Evolutionary conservation across 2,329 filamentous ascomycete species (phyloP).

Genomic region (Neurospora sp.): DNA sequence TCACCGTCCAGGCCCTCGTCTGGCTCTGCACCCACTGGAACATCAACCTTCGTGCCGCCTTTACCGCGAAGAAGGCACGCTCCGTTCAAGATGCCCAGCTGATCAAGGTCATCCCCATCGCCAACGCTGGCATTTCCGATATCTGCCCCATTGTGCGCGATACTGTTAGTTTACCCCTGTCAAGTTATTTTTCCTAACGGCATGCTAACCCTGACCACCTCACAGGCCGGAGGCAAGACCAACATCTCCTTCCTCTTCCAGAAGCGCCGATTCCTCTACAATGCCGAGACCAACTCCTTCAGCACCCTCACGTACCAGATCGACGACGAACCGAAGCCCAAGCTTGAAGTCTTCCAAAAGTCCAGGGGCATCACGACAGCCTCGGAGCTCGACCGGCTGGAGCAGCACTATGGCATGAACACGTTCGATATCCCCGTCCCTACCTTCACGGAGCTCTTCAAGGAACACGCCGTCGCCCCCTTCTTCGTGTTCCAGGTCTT

Average conservation of each 20-base stretch:
- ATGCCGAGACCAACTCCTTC: slow-evolving; percentile 62
- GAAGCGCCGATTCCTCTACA: slow-evolving; percentile 90
- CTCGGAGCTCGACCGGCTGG: slow-evolving; percentile 67
- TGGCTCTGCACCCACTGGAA: slow-evolving; percentile 99
- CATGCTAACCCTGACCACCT: slow-evolving; percentile 2
- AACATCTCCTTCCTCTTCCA: slow-evolving; percentile 91
- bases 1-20: slow-evolving; percentile 76
- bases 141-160: slow-evolving; percentile 77
- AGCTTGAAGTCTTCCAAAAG: slow-evolving; percentile 66
- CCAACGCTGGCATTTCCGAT: slow-evolving; percentile 81
- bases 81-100: slow-evolving; percentile 64
- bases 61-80: slow-evolving; percentile 65
- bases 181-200: background rate
- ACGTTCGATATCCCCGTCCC: slow-evolving; percentile 97
- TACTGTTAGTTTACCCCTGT: slow-evolving; percentile 34
- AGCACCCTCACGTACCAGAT: slow-evolving; percentile 73
- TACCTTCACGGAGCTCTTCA: slow-evolving; percentile 89
- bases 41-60: slow-evolving; percentile 71
- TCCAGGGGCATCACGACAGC: slow-evolving; percentile 64
- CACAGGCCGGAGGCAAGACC: slow-evolving; percentile 57
- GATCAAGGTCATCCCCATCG: slow-evolving; percentile 86
- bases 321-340: slow-evolving; percentile 75
- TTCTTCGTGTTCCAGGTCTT: slow-evolving; percentile 99
- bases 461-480: slow-evolving; percentile 94
- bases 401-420: slow-evolving; percentile 91